phyloP scores from a whole-genome alignment of 805 yeast species.

The Nakazawaea wyomingensis region DNA sequence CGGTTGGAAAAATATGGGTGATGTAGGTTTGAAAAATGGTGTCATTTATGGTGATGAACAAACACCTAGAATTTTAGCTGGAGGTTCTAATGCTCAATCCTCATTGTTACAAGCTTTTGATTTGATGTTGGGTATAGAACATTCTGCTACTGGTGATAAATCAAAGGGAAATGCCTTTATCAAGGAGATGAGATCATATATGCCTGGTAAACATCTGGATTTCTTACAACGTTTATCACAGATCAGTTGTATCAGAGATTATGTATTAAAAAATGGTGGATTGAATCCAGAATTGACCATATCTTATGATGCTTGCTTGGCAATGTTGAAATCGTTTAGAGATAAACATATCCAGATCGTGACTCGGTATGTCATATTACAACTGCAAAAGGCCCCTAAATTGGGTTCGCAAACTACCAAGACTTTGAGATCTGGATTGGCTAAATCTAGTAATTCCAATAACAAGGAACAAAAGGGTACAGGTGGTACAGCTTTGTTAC shows the following conservation, averaged over 20 bases:
- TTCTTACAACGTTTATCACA: conserved; percentile 59
- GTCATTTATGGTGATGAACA: conserved; percentile 68
- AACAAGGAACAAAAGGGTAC: conserved; percentile 71
- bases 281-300: conserved; percentile 52
- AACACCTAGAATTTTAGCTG: conserved; percentile 56
- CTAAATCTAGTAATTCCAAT: conserved; percentile 33
- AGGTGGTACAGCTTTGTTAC: conserved; percentile 89
- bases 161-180: conserved; percentile 44
- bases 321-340: conserved; percentile 82
- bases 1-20: conserved; percentile 91
- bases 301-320: conserved; percentile 83
- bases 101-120: conserved; percentile 87
- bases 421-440: conserved; percentile 65
- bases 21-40: conserved; percentile 74
- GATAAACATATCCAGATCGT: conserved; percentile 93
- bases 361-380: conserved; percentile 78
- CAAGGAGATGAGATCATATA: conserved; percentile 78
- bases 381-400: conserved; percentile 53
- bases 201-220: conserved; percentile 83
- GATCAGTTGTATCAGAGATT: conserved; percentile 58
- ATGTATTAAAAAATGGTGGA: conserved; percentile 39
- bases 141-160: conserved; percentile 65
- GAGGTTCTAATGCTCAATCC: conserved; percentile 94
- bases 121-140: conserved; percentile 68
- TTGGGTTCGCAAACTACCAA: conserved; percentile 44